phyloP scores from a whole-genome alignment of 192 early-diverging fungal genomes.

The Coemansia sp. region DNA sequence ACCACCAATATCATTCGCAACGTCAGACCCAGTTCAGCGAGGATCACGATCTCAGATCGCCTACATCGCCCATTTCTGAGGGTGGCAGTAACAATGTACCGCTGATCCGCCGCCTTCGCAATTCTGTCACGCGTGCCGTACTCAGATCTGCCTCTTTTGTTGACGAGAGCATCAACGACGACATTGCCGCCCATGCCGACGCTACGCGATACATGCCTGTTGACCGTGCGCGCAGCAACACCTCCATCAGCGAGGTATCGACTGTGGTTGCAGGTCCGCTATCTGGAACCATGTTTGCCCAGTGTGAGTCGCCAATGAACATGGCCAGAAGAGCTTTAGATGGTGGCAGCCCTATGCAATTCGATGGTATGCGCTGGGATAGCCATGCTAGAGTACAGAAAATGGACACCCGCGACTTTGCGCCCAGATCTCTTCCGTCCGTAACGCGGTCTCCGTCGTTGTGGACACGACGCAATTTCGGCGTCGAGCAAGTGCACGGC shows the following conservation, averaged over 20 bases:
- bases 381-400: background rate
- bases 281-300: background rate
- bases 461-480: background rate
- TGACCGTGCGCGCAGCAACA: slow-evolving; percentile 21
- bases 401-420: background rate
- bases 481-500: background rate
- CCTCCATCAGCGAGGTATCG: slow-evolving; percentile 15
- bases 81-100: background rate
- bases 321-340: background rate
- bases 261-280: background rate
- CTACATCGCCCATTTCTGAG: background rate
- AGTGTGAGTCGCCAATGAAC: background rate
- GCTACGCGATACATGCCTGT: background rate
- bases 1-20: background rate
- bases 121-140: slow-evolving; percentile 24
- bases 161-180: slow-evolving; percentile 29
- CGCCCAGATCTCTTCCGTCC: background rate
- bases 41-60: background rate
- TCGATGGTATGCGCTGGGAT: background rate
- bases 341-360: background rate
- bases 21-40: background rate
- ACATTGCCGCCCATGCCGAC: slow-evolving; percentile 25
- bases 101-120: slow-evolving; percentile 21
- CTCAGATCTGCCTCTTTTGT: slow-evolving; percentile 34
- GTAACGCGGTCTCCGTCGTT: background rate